A percentile compares a stretch with the other conserved stretches of the same genome.
These are phyloP conservation scores for Neopestalotiopsis sp. DNA, from an alignment of 2,329 filamentous ascomycete genomes.

Conservation along the genomic window DNA sequence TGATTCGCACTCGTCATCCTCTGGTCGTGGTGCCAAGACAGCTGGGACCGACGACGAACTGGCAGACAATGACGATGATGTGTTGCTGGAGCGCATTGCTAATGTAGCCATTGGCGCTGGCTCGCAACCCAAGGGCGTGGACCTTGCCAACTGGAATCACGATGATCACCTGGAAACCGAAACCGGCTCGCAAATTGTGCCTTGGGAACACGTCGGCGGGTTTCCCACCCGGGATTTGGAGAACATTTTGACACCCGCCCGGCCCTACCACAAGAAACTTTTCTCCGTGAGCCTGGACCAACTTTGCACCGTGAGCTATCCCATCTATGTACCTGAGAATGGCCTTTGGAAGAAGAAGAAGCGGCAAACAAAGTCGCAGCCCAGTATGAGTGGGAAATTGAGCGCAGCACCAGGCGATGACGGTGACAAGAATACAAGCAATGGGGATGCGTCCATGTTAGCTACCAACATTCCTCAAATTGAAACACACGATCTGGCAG, in stretches of 20 bases:
- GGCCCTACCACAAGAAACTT: constrained; percentile 78
- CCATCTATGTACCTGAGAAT: constrained; percentile 80
- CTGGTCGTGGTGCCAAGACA: constrained; percentile 36
- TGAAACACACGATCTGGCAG: constrained; percentile 34
- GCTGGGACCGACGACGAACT: constrained; percentile 45
- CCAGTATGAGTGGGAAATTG: constrained; percentile 29
- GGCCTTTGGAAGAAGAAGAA: constrained; percentile 76
- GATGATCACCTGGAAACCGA: constrained; percentile 63
- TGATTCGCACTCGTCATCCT: constrained; percentile 36
- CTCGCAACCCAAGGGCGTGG: constrained; percentile 41
- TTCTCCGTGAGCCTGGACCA: constrained; percentile 86
- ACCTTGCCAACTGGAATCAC: constrained; percentile 52
- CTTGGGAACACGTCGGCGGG: constrained; percentile 77
- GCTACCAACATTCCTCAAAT: constrained; percentile 30
- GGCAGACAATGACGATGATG: constrained; percentile 46
- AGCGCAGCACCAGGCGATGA: constrained; percentile 26
- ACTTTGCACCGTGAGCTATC: constrained; percentile 80
- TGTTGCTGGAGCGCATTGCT: constrained; percentile 52
- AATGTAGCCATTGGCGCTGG: constrained; percentile 41
- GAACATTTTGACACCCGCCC: constrained; percentile 77
- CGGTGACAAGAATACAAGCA: constrained; percentile 22
- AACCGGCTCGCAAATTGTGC: constrained; percentile 62
- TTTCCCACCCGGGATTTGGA: constrained; percentile 80
- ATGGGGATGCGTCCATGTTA: constrained; percentile 24
- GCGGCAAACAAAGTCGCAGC: constrained; percentile 43